A percentile compares a stretch with the other conserved stretches of the same genome.
phyloP scores from a whole-genome alignment of 305 asterid species.

The Fraxinus platypoda region DNA sequence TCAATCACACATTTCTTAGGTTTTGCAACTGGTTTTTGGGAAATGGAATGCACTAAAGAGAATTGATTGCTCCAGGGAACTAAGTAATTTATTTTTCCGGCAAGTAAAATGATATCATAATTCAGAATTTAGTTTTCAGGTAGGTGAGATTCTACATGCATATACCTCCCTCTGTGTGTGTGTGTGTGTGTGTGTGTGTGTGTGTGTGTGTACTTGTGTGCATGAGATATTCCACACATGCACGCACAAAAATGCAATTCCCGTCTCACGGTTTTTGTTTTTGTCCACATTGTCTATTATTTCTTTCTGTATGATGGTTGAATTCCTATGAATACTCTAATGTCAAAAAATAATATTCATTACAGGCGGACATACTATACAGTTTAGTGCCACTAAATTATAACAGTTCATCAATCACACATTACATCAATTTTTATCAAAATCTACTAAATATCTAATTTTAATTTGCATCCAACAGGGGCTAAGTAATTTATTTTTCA shows the following conservation, averaged over 20 bases:
- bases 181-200: no score
- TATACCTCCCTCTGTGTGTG: slow-evolving; percentile 29
- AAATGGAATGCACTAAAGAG: background rate
- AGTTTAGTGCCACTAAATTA: background rate
- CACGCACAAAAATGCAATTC: background rate
- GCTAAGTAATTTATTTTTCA: background rate
- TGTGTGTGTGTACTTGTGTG: background rate
- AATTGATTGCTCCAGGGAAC: background rate
- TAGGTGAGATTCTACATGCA: slow-evolving; percentile 3
- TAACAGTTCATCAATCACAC: background rate
- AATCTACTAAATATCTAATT: background rate
- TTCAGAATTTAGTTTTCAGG: background rate
- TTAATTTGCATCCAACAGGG: background rate
- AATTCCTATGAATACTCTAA: background rate
- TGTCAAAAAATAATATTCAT: background rate
- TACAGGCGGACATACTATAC: background rate
- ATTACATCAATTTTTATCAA: background rate
- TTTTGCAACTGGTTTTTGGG: background rate
- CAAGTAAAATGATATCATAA: background rate
- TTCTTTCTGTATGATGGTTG: background rate
- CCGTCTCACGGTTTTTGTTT: background rate
- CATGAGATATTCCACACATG: background rate
- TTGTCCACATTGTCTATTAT: background rate
- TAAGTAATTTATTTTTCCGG: background rate
- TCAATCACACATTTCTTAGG: background rate